Evolutionary conservation across 2,329 filamentous ascomycete species (phyloP).

Genomic region (Drechslerella coelobrocha): DNA sequence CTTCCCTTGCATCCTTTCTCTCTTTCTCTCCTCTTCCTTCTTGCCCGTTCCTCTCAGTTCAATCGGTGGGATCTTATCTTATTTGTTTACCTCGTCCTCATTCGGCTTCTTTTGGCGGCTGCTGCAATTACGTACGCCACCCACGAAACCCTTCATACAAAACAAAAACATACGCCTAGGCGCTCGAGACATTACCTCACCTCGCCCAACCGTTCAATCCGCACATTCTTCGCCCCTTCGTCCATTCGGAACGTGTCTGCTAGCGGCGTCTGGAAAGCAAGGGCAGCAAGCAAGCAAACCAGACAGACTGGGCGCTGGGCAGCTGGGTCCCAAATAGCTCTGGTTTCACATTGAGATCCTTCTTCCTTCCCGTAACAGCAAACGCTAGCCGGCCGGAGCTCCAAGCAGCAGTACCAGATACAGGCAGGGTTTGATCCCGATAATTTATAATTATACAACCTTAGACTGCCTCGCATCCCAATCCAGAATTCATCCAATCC

Average conservation of each 20-base stretch:
- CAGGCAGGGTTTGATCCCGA: constrained; percentile 17
- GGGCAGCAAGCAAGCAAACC: too few relatives aligned
- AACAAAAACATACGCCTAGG: too few relatives aligned
- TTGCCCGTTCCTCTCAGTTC: background rate
- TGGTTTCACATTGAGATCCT: background rate
- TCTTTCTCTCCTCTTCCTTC: background rate
- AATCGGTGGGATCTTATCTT: too few relatives aligned
- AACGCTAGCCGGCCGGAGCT: constrained; percentile 7
- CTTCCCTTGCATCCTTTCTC: background rate
- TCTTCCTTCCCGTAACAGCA: constrained; percentile 31
- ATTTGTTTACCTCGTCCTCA: too few relatives aligned
- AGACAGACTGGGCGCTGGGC: too few relatives aligned
- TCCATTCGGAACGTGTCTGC: background rate
- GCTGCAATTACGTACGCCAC: too few relatives aligned
- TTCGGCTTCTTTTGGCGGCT: too few relatives aligned
- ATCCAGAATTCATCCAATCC: background rate
- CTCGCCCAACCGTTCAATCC: too few relatives aligned
- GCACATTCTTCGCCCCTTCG: too few relatives aligned
- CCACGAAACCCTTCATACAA: too few relatives aligned
- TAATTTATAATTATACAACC: constrained; percentile 13
- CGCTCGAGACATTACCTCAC: too few relatives aligned
- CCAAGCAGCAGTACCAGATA: background rate
- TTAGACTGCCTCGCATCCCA: constrained; percentile 1
- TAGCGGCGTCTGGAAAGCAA: background rate
- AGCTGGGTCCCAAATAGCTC: background rate